A percentile compares a stretch with the other conserved stretches of the same genome.
These are phyloP conservation scores for Castanea sativa DNA, from an alignment of 306 rosid species.

Conservation along the genomic window DNA sequence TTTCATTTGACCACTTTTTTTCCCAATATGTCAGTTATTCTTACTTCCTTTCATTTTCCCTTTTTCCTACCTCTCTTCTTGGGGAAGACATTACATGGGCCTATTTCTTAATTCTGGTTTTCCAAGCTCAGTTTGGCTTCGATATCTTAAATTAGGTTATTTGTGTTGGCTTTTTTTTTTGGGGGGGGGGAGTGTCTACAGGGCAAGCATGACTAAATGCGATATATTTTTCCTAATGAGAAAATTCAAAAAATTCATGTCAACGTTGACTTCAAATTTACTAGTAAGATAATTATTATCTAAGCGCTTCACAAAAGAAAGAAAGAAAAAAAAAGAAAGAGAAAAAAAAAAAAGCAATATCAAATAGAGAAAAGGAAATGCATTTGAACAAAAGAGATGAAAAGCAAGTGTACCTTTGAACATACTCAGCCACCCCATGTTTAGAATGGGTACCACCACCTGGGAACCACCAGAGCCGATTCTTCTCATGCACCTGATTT, in stretches of 20 bases:
- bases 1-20: no score
- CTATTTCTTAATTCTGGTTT: no score
- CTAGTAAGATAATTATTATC: neutral
- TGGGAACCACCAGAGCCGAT: slow-evolving; percentile 89
- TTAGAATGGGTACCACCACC: slow-evolving; percentile 99
- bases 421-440: slow-evolving; percentile 86
- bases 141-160: no score
- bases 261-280: neutral
- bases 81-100: no score
- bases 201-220: no score
- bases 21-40: no score
- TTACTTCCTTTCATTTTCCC: no score
- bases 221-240: neutral
- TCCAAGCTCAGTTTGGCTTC: no score
- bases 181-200: no score
- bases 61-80: no score
- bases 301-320: neutral
- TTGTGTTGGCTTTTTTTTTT: no score
- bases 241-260: neutral
- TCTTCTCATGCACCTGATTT: slow-evolving; percentile 90
- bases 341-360: neutral
- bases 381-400: neutral
- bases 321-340: no score
- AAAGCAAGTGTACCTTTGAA: slow-evolving; percentile 54
- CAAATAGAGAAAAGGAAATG: neutral